Base-by-base conservation (phyloP, 2,329 filamentous ascomycete species). In the Sporothrix protearum region DNA sequence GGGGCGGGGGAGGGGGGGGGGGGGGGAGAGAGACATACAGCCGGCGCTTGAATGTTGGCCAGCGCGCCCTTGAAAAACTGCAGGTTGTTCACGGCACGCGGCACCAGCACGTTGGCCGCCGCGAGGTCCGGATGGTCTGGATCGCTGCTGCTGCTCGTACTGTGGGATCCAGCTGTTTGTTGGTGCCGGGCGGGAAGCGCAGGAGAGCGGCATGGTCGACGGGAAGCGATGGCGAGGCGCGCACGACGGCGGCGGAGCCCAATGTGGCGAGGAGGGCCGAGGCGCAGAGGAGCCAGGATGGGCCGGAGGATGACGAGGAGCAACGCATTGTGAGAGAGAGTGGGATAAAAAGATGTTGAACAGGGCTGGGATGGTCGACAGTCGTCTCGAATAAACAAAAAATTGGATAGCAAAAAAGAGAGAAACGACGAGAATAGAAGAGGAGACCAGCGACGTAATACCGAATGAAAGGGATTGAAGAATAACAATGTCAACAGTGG, bases 11-110 rank as follows among this genome's bases (percentile, higher is more conserved):
- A n/a, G n/a, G 36, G 25, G n/a, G 51, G 2, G 28, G 30, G 51
- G n/a, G n/a, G 36, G 25, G n/a, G 51, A 4, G 28, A 42, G 51
- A n/a, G n/a, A 42, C 67, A 10, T 49, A 82, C 81, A 47, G 80
- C 75, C 10, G 80, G 73, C 2, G 83, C 80, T 0, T 71, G 68
- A 19, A 79, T 76, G 8, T 80, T 82, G 30, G 82, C 83, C 63
- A 85, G 68, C 2, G 78, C 76, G n/a, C 80, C 80, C 2, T 72
- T 75, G 73, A 85, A 85, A 2, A 76, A 71, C 78, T 84, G 83
- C 30, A 85, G 77, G 74, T 84, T 81, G 30, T 71, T 68, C 8
- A 45, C 69, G 8, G 55, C 73, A 25, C 73, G 73, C 36, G 71
- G 72, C 64, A 63, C 25, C 57, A 74, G 66, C 30, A 59, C 36